Base-by-base conservation (phyloP, 495 filamentous ascomycete genomes). In the Neurospora sp. region DNA sequence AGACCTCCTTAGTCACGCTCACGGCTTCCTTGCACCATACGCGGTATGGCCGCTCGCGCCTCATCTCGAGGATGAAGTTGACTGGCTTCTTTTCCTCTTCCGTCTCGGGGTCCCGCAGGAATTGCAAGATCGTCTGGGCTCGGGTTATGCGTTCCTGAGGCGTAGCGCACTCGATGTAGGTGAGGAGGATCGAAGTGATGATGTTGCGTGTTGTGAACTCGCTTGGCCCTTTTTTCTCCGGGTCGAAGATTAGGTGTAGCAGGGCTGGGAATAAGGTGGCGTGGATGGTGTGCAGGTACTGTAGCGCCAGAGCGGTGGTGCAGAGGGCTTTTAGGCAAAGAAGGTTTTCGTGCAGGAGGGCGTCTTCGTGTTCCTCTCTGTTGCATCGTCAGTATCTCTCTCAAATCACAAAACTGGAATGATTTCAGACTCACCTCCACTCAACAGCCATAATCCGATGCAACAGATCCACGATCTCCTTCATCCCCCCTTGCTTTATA, bases 351-450 rank as follows among this genome's bases (percentile, higher is more conserved):
- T 98, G 95, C 14, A 98, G 87, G 22, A 99, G 87, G 22, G 88
- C 89, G 78, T 99, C 96, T 81, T 99, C 96, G 78, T 99, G 96
- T 76, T 99, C 96, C 84, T 98, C 96, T 77, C 94, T 94, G 73
- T 77, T 71, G 47, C 42, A 40, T 16, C 5, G 47, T 61, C 47
- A 61, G 47, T 44, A 18, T n/a, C 41, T 44, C 41, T 44, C 6
- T 44, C 41, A 16, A 6, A 14, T 18, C 39, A 70, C 39, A 38
- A 65, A 42, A 70, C 71, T 70, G 45, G 39, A 44, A 61, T 18
- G 14, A 39, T 69, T n/a, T 39, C 8, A 35, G 31, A 84, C 90
- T 77, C 87, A 95, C 93, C 94, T 91, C 96, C 96, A 99, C 80
- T 97, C 96, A 71, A 99, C 89, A 70, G 92, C 90, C 88, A 98